Evolutionary conservation across 1,284 basidiomycete species (phyloP).

Genomic region (Ustilago loliicola): DNA sequence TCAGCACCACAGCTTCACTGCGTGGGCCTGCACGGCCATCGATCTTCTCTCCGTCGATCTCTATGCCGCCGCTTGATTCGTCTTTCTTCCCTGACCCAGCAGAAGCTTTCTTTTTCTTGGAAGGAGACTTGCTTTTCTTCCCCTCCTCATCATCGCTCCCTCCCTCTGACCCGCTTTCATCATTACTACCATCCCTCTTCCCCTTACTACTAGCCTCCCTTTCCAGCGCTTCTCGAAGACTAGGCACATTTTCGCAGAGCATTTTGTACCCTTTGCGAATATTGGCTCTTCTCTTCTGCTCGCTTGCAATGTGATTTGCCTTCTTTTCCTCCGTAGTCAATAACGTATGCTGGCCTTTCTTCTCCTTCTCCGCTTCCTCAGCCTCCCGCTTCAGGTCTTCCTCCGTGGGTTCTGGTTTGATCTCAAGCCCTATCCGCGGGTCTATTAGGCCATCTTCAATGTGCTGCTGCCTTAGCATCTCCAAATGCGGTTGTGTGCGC

Average conservation of each 20-base stretch:
- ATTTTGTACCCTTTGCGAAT: conserved; percentile 89
- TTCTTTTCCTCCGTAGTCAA: conserved; percentile 87
- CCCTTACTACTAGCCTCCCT: conserved; percentile 37
- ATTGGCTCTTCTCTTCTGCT: conserved; percentile 88
- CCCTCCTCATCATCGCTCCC: conserved; percentile 24
- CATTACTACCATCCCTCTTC: conserved; percentile 13
- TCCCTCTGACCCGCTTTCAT: conserved; percentile 14
- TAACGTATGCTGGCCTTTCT: conserved; percentile 73
- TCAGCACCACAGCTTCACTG: conserved; percentile 59
- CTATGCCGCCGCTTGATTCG: conserved; percentile 20
- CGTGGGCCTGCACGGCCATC: conserved; percentile 56
- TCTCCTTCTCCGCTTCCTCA: conserved; percentile 44
- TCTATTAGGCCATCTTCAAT: conserved; percentile 44
- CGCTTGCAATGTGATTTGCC: conserved; percentile 92
- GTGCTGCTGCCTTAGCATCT: conserved; percentile 45
- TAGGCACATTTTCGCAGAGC: conserved; percentile 81
- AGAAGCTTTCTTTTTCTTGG: conserved; percentile 26
- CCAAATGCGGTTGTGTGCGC: conserved; percentile 56
- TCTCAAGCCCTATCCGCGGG: conserved; percentile 29
- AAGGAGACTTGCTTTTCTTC: conserved; percentile 7
- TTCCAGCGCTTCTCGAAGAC: conserved; percentile 74
- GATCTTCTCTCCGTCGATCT: conserved; percentile 55
- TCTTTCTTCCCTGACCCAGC: conserved; percentile 15
- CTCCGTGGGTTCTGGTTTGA: conserved; percentile 37
- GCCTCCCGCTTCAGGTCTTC: conserved; percentile 38